A percentile compares a stretch with the other conserved stretches of the same genome.
Evolutionary conservation across 108 stramenopile species (phyloP).

Genomic region (Pseudonitzschia delicatissima): DNA sequence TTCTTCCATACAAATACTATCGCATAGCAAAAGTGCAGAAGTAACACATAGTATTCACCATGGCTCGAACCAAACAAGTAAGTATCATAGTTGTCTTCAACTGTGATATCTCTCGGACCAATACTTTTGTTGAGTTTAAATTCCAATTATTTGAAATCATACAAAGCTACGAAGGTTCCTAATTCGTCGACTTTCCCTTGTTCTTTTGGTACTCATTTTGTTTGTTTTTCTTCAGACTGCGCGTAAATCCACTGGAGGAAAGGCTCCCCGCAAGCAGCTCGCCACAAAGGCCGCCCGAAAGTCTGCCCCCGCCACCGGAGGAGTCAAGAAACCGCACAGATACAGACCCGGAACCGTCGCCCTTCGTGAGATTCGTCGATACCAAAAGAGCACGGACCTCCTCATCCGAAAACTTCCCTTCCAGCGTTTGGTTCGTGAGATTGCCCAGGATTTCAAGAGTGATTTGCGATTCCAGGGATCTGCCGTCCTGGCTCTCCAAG

Average conservation of each 20-base stretch:
- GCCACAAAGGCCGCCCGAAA: slow-evolving; percentile 91
- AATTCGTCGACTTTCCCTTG: no score
- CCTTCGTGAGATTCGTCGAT: slow-evolving; percentile 89
- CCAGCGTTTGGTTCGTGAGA: slow-evolving; percentile 84
- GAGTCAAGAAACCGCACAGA: slow-evolving; percentile 81
- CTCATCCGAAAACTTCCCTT: slow-evolving; percentile 92
- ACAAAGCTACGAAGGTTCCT: no score
- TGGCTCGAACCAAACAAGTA: slow-evolving; percentile 96
- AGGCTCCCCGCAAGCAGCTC: slow-evolving; percentile 93
- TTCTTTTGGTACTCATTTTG: neutral
- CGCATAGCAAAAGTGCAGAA: no score
- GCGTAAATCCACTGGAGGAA: slow-evolving; percentile 96
- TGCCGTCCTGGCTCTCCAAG: slow-evolving; percentile 86
- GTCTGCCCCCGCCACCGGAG: slow-evolving; percentile 82
- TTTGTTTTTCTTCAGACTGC: slow-evolving; percentile 62
- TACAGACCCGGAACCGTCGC: slow-evolving; percentile 78
- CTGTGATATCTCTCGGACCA: no score
- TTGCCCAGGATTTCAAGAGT: slow-evolving; percentile 79
- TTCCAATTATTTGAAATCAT: no score
- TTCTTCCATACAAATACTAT: no score
- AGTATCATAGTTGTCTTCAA: neutral
- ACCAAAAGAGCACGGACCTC: slow-evolving; percentile 90
- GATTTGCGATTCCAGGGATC: slow-evolving; percentile 88
- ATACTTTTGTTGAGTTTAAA: no score
- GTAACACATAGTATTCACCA: slow-evolving; percentile 35